A percentile compares a stretch with the other conserved stretches of the same genome.
Conservation (phyloP, 2,329 filamentous ascomycete genomes). For the Sporothrix inflata region DNA sequence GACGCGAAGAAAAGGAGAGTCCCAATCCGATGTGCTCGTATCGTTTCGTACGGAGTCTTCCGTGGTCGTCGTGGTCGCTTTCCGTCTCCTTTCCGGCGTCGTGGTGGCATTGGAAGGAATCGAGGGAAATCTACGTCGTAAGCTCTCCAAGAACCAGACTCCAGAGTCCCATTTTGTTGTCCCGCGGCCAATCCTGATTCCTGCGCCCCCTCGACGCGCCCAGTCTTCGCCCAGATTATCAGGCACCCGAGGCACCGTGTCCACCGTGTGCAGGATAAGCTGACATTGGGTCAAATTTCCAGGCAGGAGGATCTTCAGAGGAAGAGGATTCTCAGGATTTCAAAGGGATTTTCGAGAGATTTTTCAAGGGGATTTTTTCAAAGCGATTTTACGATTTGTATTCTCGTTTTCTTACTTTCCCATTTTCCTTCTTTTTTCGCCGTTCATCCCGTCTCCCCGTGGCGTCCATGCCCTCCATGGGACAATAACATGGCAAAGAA, state of each 20-base stretch:
- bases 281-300: background rate
- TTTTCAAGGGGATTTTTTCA: background rate
- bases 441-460: background rate
- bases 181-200: conserved; percentile 9
- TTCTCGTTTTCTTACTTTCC: background rate
- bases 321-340: background rate
- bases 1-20: background rate
- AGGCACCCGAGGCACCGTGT: background rate
- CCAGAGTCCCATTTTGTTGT: background rate
- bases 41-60: background rate
- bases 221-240: background rate
- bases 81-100: background rate
- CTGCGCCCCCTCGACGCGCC: background rate
- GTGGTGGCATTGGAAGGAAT: background rate
- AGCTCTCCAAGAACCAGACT: background rate
- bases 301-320: conserved; percentile 2
- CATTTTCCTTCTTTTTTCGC: background rate
- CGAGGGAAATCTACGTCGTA: no score
- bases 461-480: background rate
- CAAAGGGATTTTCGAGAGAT: background rate
- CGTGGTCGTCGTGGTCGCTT: background rate
- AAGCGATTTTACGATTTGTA: background rate
- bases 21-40: conserved; percentile 10
- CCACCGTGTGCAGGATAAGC: background rate
- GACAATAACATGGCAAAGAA: no score